These are phyloP conservation scores for Neoboletus magnificus DNA, from an alignment of 768 basidiomycete genomes.

Conservation along the genomic window DNA sequence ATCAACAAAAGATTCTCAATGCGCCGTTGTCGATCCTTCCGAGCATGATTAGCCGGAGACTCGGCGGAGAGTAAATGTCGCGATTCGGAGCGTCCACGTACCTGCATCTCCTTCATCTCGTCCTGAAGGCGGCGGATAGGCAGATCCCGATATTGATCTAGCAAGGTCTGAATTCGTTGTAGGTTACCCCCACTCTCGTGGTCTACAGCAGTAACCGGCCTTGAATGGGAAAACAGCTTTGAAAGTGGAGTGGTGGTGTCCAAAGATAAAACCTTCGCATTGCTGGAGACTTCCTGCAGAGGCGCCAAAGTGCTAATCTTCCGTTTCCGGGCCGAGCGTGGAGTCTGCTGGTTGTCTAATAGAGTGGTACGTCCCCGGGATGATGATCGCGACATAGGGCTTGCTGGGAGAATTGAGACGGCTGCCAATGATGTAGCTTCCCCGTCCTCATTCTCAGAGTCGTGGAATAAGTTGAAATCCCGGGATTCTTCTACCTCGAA, in stretches of 20 bases:
- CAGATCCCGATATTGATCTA: slow-evolving; percentile 61
- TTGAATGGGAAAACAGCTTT: slow-evolving; percentile 26
- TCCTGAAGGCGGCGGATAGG: slow-evolving; percentile 67
- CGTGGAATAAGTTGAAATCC: slow-evolving; percentile 49
- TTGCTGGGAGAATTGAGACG: slow-evolving; percentile 8
- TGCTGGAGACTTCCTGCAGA: slow-evolving; percentile 29
- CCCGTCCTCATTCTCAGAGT: slow-evolving; percentile 43
- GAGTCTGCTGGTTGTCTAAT: slow-evolving; percentile 9
- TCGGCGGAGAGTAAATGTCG: neutral
- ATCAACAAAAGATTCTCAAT: slow-evolving; percentile 71
- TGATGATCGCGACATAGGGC: slow-evolving; percentile 9
- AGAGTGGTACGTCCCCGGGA: neutral
- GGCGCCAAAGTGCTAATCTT: slow-evolving; percentile 28
- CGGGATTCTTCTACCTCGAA: slow-evolving; percentile 63
- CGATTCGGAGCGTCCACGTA: slow-evolving; percentile 33
- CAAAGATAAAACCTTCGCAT: slow-evolving; percentile 27
- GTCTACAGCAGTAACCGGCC: slow-evolving; percentile 22
- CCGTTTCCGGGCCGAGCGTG: slow-evolving; percentile 15
- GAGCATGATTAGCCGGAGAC: slow-evolving; percentile 3
- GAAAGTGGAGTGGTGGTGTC: slow-evolving; percentile 28
- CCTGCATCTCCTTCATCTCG: slow-evolving; percentile 83
- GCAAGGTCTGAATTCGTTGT: slow-evolving; percentile 54
- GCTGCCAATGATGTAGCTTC: slow-evolving; percentile 8
- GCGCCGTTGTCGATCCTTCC: slow-evolving; percentile 68
- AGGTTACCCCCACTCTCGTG: slow-evolving; percentile 41